These are phyloP conservation scores for Coffea canephora DNA, from an alignment of 257 asterid species.

Conservation along the genomic window DNA sequence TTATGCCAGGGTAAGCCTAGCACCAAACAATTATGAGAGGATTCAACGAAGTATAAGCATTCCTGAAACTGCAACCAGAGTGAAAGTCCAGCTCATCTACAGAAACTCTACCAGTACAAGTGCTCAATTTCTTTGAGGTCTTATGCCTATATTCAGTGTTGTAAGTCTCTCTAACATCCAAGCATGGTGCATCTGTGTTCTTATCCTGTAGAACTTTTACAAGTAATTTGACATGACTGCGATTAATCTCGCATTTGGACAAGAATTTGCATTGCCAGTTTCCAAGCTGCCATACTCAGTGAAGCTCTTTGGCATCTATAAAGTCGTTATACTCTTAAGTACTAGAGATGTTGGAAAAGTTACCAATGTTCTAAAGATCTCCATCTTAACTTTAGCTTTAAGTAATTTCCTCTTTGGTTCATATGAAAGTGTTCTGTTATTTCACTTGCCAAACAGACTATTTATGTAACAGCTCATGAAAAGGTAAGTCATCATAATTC, in stretches of 20 bases:
- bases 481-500: neutral
- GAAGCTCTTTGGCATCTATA: too few species aligned
- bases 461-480: neutral
- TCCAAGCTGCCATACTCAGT: neutral
- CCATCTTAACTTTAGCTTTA: neutral
- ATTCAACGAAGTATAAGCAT: too few species aligned
- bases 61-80: too few species aligned
- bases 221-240: neutral
- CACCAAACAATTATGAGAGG: too few species aligned
- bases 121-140: too few species aligned
- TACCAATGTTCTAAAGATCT: neutral
- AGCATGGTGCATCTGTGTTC: too few species aligned
- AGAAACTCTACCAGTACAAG: too few species aligned
- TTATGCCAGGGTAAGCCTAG: too few species aligned
- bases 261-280: neutral
- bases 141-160: too few species aligned
- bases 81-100: too few species aligned
- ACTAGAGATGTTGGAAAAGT: neutral
- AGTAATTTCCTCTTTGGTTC: neutral
- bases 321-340: neutral
- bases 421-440: neutral
- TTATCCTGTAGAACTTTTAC: neutral
- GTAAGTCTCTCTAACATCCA: too few species aligned
- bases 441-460: too few species aligned
- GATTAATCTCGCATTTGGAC: neutral